Evolutionary conservation across 2,329 filamentous ascomycete genomes (phyloP), one percentile per base, ranked within the genome.

Genomic region (Alternaria viburni): DNA sequence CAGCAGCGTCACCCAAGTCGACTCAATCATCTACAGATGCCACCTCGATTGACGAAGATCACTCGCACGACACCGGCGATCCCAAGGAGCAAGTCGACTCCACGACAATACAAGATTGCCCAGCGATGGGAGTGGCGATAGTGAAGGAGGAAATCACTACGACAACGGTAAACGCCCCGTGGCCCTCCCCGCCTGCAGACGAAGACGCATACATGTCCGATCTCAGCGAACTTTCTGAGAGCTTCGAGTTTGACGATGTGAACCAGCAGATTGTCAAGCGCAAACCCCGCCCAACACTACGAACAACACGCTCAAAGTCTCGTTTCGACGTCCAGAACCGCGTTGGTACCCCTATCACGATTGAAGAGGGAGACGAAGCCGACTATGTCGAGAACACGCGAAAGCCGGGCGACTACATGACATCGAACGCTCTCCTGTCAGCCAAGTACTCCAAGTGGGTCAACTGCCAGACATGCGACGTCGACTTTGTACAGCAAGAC

Each of bases 401-500:
- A 30, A 76, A 73, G 49, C 78, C 84, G 61, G 76, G 85, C 72
- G 79, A 87, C 80, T 98, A 98, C 80, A 90, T 92, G 28, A 88
- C 95, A 19, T 97, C 93, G 0, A 86, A 89, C 1, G 84, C 90
- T 12, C 85, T 97, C 0, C 87, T 97, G 1, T 89, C 89, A 0
- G 90, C 93, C 66, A 89, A 91, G 82, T 84, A 93, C 84, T 84
- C 93, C 85, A 75, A 87, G 60, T 98, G 94, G 95, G 92, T 97
- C 47, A 88, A 93, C 66, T 99, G 96, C 81, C 92, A 89, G 55
- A 93, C 91, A 25, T 99, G 96, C 81, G 87, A 88, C 54, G 86
- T 86, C 1, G 88, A 90, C 63, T 99, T 98, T 76, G 91, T 98
- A 6, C 95, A 98, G 78, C 86, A 89, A 44, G 91, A 98, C 67